Evolutionary conservation across 257 asterid species (phyloP).

Genomic region (Solanum sparsipilum): DNA sequence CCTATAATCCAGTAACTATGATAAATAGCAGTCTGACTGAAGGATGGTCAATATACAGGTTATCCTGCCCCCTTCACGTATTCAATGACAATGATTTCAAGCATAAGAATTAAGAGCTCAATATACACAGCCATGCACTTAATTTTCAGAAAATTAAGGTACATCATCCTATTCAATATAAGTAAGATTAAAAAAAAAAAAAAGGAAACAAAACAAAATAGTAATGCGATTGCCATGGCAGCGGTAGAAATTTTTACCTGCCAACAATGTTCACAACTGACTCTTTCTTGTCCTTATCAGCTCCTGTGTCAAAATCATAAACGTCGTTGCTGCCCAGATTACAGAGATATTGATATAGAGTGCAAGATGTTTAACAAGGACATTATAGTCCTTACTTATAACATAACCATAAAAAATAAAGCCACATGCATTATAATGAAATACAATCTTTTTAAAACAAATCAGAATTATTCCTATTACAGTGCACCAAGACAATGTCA

Average conservation of each 20-base stretch:
- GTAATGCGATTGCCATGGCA: not conserved
- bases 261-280: slow-evolving; percentile 74
- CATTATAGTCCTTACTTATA: not conserved
- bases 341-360: slow-evolving; percentile 7
- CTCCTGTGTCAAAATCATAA: slow-evolving; percentile 90
- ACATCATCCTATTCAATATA: not conserved
- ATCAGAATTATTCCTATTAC: not conserved
- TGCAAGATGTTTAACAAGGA: not conserved
- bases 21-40: not conserved
- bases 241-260: slow-evolving; percentile 34
- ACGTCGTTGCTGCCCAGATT: slow-evolving; percentile 82
- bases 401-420: not conserved
- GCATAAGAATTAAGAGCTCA: not conserved
- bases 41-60: not conserved
- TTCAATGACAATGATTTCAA: not conserved
- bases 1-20: not conserved
- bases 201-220: not conserved
- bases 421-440: not conserved
- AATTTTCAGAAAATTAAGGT: not conserved
- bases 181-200: not conserved
- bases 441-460: not conserved
- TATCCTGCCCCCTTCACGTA: not conserved
- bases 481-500: not conserved
- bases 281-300: slow-evolving; percentile 90
- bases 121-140: not conserved